Evolutionary conservation across 2,329 filamentous ascomycete species (phyloP), one percentile per base, ranked within the genome.

Genomic region (Xylaria digitata): DNA sequence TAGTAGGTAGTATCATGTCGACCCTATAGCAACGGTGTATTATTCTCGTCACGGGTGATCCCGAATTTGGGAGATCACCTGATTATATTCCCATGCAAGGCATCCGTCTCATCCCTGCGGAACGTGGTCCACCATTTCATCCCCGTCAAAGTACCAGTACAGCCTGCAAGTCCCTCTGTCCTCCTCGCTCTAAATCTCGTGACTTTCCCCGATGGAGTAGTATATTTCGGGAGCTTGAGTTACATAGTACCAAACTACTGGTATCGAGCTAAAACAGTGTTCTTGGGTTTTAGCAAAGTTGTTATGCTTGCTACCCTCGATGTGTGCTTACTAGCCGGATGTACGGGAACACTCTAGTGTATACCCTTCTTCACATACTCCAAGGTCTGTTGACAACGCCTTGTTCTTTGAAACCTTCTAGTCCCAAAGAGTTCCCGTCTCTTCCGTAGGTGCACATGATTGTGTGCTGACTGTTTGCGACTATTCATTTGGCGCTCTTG

Each of bases 161-260:
- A 43, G 46, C 42, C 32, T 6, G 26, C 21, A 30, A n/a, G 52
- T 46, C n/a, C 19, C 11, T 40, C 30, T 30, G 46, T 34, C 32
- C 23, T 6, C 2, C 30, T 37, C 52, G 40, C 55, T 26, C 62
- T 61, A 62, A 59, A 48, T 9, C 9, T 32, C 2, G 17, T 42
- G 58, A 55, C 66, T 62, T 68, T 68, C 23, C 58, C 66, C 17
- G 40, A 66, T 60, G 26, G 58, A 63, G 62, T 60, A 68, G 52
- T 55, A 62, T 65, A 54, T 62, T 42, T 50, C 8, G 7, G 7
- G 19, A 19, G 34, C 37, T 26, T 45, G 56, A 53, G 49, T 40
- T 40, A 6, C 19, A 6, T 32, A 40, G 26, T 57, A 58, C 52
- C 61, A 37, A 50, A 26, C 37, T 26, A 26, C 26, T 26, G 26